Evolutionary conservation across 192 early-diverging fungal genomes (phyloP).

Genomic region (Geranomyces michiganensis): DNA sequence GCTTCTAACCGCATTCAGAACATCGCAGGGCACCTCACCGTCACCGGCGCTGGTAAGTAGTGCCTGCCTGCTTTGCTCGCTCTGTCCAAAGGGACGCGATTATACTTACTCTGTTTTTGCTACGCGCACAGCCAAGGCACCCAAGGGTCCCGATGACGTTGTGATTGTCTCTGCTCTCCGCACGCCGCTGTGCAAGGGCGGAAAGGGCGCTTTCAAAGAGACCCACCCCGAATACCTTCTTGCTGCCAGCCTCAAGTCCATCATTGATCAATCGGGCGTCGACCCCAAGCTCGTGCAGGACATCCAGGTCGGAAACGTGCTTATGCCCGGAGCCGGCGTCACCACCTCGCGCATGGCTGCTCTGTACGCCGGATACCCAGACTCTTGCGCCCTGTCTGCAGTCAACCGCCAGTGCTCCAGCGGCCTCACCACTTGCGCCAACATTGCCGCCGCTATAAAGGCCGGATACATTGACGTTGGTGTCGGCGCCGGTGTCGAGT

Average conservation of each 20-base stretch:
- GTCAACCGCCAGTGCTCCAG: slow-evolving; percentile 95
- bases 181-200: slow-evolving; percentile 84
- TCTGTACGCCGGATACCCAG: slow-evolving; percentile 87
- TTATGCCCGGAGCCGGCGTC: slow-evolving; percentile 86
- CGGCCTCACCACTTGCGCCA: slow-evolving; percentile 85
- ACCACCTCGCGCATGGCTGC: slow-evolving; percentile 89
- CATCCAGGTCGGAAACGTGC: slow-evolving; percentile 92
- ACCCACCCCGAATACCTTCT: slow-evolving; percentile 75
- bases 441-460: slow-evolving; percentile 87
- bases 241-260: slow-evolving; percentile 75
- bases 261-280: slow-evolving; percentile 75
- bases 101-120: not conserved
- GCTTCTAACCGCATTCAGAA: slow-evolving; percentile 11
- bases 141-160: slow-evolving; percentile 85
- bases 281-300: slow-evolving; percentile 88
- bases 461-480: slow-evolving; percentile 88
- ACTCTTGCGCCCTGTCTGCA: slow-evolving; percentile 76
- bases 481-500: slow-evolving; percentile 87
- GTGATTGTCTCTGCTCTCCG: slow-evolving; percentile 91
- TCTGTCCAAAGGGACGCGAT: not conserved
- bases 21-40: slow-evolving; percentile 32
- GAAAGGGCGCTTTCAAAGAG: slow-evolving; percentile 92
- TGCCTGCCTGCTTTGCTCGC: not conserved
- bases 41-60: slow-evolving; percentile 31
- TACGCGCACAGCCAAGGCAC: slow-evolving; percentile 43